Conservation (phyloP, 805 yeast genomes). For the Tetrapisispora iriomotensis region DNA sequence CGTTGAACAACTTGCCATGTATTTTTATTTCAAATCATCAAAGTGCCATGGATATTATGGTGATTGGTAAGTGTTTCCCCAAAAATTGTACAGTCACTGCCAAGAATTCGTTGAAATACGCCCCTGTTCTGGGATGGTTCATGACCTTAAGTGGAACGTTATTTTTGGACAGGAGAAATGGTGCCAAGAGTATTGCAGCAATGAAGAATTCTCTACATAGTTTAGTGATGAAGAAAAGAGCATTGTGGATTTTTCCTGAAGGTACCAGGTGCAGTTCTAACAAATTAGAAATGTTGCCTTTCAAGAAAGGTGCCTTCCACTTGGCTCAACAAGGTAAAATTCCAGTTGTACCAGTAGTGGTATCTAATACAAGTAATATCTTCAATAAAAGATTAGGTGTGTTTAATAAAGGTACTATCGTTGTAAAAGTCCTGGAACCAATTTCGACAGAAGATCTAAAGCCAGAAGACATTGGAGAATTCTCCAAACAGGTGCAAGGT, state of each 20-base stretch:
- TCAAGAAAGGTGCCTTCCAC: constrained; percentile 97
- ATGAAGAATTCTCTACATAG: constrained; percentile 57
- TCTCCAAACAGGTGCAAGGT: constrained; percentile 45
- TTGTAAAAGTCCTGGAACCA: constrained; percentile 73
- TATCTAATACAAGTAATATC: constrained; percentile 72
- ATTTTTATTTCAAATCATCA: constrained; percentile 84
- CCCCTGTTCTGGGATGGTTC: constrained; percentile 97
- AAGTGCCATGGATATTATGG: constrained; percentile 71
- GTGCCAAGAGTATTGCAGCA: constrained; percentile 64
- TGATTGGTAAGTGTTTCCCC: constrained; percentile 79
- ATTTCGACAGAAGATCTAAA: constrained; percentile 60
- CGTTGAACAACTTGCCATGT: constrained; percentile 56
- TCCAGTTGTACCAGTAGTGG: constrained; percentile 83
- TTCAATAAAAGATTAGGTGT: constrained; percentile 48
- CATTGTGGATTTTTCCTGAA: constrained; percentile 88
- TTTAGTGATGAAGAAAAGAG: constrained; percentile 55
- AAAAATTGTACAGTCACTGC: constrained; percentile 87
- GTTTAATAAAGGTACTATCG: constrained; percentile 68
- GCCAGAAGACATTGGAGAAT: constrained; percentile 58
- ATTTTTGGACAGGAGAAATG: constrained; percentile 74
- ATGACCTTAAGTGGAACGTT: constrained; percentile 86
- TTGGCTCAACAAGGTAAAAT: constrained; percentile 86
- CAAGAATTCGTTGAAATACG: constrained; percentile 67
- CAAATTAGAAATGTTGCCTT: constrained; percentile 64
- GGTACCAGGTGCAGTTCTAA: constrained; percentile 84